Base-by-base conservation (phyloP, 441 rosid species). In the Euphorbia neoarborescens region DNA sequence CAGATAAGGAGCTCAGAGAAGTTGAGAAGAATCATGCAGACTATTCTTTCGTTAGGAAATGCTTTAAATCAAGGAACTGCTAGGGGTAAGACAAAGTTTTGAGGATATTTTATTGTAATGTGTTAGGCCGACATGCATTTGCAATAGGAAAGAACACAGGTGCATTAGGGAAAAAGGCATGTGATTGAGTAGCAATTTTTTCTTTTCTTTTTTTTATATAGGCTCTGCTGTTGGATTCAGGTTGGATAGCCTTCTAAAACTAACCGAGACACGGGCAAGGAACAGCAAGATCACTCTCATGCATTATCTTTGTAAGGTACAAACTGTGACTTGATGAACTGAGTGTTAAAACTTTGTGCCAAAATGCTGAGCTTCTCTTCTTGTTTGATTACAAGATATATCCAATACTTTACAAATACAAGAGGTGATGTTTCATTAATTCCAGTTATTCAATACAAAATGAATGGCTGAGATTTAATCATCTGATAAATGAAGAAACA, bases 291-390 rank as follows among this genome's bases (percentile, higher is more conserved):
- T 89, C 87, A 95, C 99, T 57, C 91, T 95, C 81, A 92, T 95
- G 99, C 98, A 95, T 80, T 95, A 92, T 84, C 93, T 90, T 65
- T 95, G 99, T 84, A 95, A 95, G 96, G 99, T 95, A 81, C 64
- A 68, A 62, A 56, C 44, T 79, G 28, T 42, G 34, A 24, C 40
- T 5, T 65, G 40, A 4, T 32, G 40, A 40, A 42, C 44, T 59
- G 20, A 20, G 34, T 32, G 34, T 38, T 7, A 38, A 11, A 38
- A 38, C 44, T 38, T 38, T 38, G 8, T 38, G 44, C 12, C 8
- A 38, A 38, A 38, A 38, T 7, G 12, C 12, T 7, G 44, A 3
- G 44, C 8, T 11, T 38, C 12, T 38, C 12, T 38, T 38, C 6
- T 38, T 6, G 11, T 11, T 38, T 38, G 8, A 38, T 38, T 38